Base-by-base conservation (phyloP, 2,329 filamentous ascomycete genomes). In the Pseudocercospora crystallina region DNA sequence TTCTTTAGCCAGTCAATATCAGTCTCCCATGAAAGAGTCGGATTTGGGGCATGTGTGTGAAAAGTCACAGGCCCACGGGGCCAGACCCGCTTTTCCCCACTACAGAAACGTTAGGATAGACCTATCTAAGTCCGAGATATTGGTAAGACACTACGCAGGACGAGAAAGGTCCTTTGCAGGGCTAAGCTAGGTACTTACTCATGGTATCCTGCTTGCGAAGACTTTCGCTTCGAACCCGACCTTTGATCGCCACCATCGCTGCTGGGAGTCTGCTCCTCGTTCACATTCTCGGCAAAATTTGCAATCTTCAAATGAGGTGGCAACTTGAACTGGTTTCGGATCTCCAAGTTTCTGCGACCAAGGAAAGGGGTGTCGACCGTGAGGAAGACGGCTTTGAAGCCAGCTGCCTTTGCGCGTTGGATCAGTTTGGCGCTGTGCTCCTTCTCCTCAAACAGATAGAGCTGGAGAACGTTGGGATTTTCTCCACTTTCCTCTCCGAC, bases 341-440 rank as follows among this genome's bases (percentile, higher is more conserved):
- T 75, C 57, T 83, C 79, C 32, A 80, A 76, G 13, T 80, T 69
- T 1, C 80, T 70, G 10, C 75, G 71, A 0, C 80, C 81, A 0
- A 83, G 69, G 5, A 79, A 73, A 0, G 80, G 80, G 0, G 75
- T 74, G 51, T 84, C 81, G 2, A 82, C 78, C 0, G 80, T 79
- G 2, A 84, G 64, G 43, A 83, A 76, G 3, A 83, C 65, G 0
- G 80, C 80, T 54, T 80, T 80, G 65, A 76, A 82, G 2, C 79
- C 78, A 1, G 66, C 66, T 47, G 62, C 61, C 55, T 68, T 69
- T 11, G 68, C 68, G 10, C 66, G 59, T 33, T 58, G 55, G 37
- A 70, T 65, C 29, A 66, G 46, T 60, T 71, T 56, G 51, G 74
- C 72, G 65, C 64, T 81, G 73, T 43, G 76, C 71, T 52, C 76